phyloP scores from a whole-genome alignment of 495 filamentous ascomycete genomes.

The Podospora pseudopauciseta region DNA sequence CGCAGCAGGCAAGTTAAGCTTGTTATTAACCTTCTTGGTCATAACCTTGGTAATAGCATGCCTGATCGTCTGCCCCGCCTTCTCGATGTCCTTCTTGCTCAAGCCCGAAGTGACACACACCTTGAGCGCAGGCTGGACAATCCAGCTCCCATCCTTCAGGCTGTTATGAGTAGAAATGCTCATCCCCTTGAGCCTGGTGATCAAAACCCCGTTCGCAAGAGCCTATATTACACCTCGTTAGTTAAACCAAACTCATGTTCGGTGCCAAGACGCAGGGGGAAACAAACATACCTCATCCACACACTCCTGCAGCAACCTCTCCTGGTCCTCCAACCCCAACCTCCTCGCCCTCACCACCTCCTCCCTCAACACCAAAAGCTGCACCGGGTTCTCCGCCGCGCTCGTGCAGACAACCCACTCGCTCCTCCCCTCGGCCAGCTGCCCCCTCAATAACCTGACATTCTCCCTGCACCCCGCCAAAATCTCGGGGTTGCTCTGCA shows the following conservation, averaged over 20 bases:
- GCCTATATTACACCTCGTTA: slow-evolving; percentile 42
- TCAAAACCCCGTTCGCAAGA: slow-evolving; percentile 79
- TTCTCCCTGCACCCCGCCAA: slow-evolving; percentile 74
- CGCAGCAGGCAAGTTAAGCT: slow-evolving; percentile 30
- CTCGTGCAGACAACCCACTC: slow-evolving; percentile 88
- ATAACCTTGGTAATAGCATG: slow-evolving; percentile 92
- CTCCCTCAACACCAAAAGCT: slow-evolving; percentile 79
- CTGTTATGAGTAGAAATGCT: slow-evolving; percentile 55
- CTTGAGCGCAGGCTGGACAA: slow-evolving; percentile 76
- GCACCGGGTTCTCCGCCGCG: slow-evolving; percentile 76
- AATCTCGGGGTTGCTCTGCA: slow-evolving; percentile 79
- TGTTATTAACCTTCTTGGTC: slow-evolving; percentile 47
- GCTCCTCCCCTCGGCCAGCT: slow-evolving; percentile 79
- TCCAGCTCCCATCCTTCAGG: slow-evolving; percentile 59
- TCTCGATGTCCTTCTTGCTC: slow-evolving; percentile 91
- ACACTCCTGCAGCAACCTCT: slow-evolving; percentile 79
- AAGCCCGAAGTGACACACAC: slow-evolving; percentile 83
- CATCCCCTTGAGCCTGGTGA: slow-evolving; percentile 77
- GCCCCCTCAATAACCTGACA: slow-evolving; percentile 73
- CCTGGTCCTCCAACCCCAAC: slow-evolving; percentile 69
- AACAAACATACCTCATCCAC: slow-evolving; percentile 76
- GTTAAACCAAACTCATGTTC: background rate
- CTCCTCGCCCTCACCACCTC: slow-evolving; percentile 72
- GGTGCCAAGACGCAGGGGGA: background rate
- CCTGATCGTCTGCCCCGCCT: slow-evolving; percentile 79